phyloP scores from a whole-genome alignment of 163 green algal species.

The Scenedesmus sp. region DNA sequence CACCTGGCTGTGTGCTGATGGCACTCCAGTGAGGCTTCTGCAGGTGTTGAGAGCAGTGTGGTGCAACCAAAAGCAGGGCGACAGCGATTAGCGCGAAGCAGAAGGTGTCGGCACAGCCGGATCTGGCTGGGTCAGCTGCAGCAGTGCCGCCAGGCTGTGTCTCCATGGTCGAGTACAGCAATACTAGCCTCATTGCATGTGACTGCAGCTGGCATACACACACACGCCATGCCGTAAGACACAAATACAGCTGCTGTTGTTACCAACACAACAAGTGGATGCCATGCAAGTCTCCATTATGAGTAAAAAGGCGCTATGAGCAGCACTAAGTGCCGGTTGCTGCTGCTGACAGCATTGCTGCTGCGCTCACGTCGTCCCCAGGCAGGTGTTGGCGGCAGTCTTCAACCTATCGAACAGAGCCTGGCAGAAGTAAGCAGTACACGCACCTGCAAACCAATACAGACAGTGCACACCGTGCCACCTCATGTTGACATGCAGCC shows the following conservation, averaged over 20 bases:
- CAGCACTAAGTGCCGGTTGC: neutral
- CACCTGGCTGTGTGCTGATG: neutral
- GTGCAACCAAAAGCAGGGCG: neutral
- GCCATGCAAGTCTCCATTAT: no score
- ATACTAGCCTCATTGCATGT: no score
- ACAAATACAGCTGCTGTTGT: no score
- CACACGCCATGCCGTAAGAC: no score
- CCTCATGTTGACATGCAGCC: no score
- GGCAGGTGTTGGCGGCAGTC: neutral
- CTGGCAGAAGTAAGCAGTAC: conserved; percentile 32
- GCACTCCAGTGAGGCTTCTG: neutral
- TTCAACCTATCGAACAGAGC: conserved; percentile 46
- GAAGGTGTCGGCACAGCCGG: no score
- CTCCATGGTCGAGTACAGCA: no score
- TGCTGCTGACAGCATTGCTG: neutral
- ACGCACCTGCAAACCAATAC: neutral
- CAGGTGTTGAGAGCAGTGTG: neutral
- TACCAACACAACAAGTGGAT: no score
- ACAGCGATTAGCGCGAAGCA: no score
- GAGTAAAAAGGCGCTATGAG: no score
- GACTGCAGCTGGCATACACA: no score
- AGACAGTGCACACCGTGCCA: no score
- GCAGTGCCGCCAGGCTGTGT: neutral
- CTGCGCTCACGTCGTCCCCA: neutral
- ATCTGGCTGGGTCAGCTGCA: neutral